phyloP scores from a whole-genome alignment of 306 rosid genomes.

The Corylus heterophylla region DNA sequence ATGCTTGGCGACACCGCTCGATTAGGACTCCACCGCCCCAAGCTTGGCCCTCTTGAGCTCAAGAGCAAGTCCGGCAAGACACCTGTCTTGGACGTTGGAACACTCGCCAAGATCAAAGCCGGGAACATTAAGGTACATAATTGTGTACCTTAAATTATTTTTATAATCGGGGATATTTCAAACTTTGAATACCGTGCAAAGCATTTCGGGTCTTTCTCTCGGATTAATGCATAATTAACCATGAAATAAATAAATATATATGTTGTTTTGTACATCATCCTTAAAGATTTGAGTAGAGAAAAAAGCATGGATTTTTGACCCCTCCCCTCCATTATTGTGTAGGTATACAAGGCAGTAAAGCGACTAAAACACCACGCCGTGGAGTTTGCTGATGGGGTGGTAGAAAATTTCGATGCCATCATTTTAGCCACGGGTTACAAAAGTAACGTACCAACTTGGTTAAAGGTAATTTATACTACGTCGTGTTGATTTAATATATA shows the following conservation, averaged over 20 bases:
- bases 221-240: background rate
- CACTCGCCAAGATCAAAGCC: conserved; percentile 66
- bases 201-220: background rate
- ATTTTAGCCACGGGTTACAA: conserved; percentile 80
- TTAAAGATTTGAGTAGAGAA: background rate
- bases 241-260: background rate
- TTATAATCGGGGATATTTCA: no score
- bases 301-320: background rate
- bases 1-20: conserved; percentile 83
- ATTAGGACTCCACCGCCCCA: conserved; percentile 75
- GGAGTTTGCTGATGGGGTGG: conserved; percentile 76
- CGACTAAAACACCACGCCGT: conserved; percentile 53
- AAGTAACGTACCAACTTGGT: conserved; percentile 84
- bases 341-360: conserved; percentile 74
- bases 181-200: no score
- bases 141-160: no score
- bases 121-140: conserved; percentile 74
- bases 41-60: conserved; percentile 81
- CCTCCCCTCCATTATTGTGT: background rate
- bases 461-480: conserved; percentile 44
- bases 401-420: conserved; percentile 69
- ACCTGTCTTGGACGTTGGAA: conserved; percentile 94
- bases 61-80: conserved; percentile 78
- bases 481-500: background rate
- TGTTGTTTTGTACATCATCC: background rate